Evolutionary conservation across 257 asterid genomes (phyloP), one percentile per base, ranked within the genome.

Genomic region (Primulina huaijiensis): DNA sequence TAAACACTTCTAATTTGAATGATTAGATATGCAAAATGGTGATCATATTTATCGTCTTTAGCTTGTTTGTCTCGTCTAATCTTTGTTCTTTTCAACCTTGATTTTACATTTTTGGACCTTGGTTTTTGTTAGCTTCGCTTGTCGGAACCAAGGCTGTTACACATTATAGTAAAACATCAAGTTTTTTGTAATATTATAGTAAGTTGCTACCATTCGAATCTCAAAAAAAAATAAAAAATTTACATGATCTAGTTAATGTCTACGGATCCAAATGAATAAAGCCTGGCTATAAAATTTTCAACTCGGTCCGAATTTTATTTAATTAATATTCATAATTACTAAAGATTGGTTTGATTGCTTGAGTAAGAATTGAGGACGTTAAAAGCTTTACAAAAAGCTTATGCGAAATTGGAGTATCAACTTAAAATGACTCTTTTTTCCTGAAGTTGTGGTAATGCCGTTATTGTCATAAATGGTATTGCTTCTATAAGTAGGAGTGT

Each of bases 401-500:
- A 0, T 27, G 29, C 3, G 1, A 27, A 38, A 8, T 10, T 10
- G 0, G 55, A 4, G 19, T 14, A 46, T 4, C 19, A 14, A 46
- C 55, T 14, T 46, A 46, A 46, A 46, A 14, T 46, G 0, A 14
- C 55, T 46, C 19, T 46, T 46, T 50, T 46, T 50, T 50, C 16
- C 56, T 50, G 16, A 12, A 5, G 16, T 50, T 50, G 16, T 50
- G 56, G 20, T 50, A 10, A 16, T 12, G n/a, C 23, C 23, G 23
- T 21, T 21, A 21, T 1, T 1, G 23, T 21, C 1, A 21, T 21
- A 0, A 1, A 0, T 1, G 1, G 0, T 1, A 1, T 21, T 21
- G 1, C 0, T 21, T 21, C 1, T 1, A 21, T 21, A 21, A 21
- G 1, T 21, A 1, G 23, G 0, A 21, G 0, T 21, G 1, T 21